Evolutionary conservation across 2,329 filamentous ascomycete species (phyloP).

Genomic region (Hortaea werneckii): DNA sequence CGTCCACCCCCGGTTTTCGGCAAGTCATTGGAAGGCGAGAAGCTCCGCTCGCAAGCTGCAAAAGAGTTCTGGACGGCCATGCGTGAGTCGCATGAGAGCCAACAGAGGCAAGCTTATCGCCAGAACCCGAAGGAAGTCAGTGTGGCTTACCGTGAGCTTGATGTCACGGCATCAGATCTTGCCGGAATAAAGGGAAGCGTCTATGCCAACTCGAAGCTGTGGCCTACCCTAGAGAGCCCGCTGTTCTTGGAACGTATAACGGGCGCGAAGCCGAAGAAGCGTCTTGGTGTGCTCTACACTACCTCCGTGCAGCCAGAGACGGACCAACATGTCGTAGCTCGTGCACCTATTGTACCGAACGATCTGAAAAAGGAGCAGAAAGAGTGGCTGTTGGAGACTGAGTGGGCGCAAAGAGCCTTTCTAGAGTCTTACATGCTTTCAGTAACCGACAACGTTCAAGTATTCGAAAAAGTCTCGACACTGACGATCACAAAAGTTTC

Average conservation of each 20-base stretch:
- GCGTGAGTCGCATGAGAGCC: slow-evolving; percentile 13
- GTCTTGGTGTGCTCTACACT: slow-evolving; percentile 27
- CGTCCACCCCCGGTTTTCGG: slow-evolving; percentile 39
- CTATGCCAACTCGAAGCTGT: slow-evolving; percentile 11
- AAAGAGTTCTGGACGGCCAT: slow-evolving; percentile 18
- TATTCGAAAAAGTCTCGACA: slow-evolving; percentile 46
- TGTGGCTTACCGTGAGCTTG: slow-evolving; percentile 9
- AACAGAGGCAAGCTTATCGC: not conserved
- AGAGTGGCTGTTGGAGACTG: slow-evolving; percentile 58
- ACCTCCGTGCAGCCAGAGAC: slow-evolving; percentile 11
- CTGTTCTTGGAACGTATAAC: not conserved
- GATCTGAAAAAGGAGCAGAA: slow-evolving; percentile 53
- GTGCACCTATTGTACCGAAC: slow-evolving; percentile 40
- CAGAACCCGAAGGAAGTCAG: slow-evolving; percentile 12
- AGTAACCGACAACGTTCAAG: slow-evolving; percentile 48
- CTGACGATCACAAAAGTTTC: slow-evolving; percentile 57
- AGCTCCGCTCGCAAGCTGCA: slow-evolving; percentile 12
- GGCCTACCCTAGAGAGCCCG: slow-evolving; percentile 11
- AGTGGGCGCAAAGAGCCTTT: slow-evolving; percentile 60
- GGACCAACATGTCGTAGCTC: slow-evolving; percentile 16
- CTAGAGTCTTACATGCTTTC: slow-evolving; percentile 57
- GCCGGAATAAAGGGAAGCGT: slow-evolving; percentile 9
- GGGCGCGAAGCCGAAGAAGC: not conserved
- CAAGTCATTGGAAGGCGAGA: slow-evolving; percentile 5
- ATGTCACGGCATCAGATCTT: slow-evolving; percentile 7